Conservation (phyloP, 441 rosid species). For the Bocquillonia castaneifolia region DNA sequence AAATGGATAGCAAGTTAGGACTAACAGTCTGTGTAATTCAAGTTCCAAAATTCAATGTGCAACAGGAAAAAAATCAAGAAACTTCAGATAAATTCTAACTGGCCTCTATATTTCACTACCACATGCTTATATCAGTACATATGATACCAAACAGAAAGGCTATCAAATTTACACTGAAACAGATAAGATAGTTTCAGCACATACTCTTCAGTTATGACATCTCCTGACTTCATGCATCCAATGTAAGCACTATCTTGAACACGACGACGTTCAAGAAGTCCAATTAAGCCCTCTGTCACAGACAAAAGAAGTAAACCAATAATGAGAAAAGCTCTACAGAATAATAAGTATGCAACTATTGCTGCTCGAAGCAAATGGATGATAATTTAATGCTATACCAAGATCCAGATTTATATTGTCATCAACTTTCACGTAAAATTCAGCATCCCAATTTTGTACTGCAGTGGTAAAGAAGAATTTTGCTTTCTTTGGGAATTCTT, state of each 20-base stretch:
- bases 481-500: conserved; percentile 85
- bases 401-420: conserved; percentile 77
- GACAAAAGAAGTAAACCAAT: conserved; percentile 17
- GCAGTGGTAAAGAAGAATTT: conserved; percentile 82
- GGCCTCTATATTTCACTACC: not conserved
- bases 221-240: conserved; percentile 99
- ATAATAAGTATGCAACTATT: conserved; percentile 14
- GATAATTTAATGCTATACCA: conserved; percentile 41
- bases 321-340: conserved; percentile 1
- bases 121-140: not conserved
- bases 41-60: not conserved
- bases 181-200: conserved; percentile 27
- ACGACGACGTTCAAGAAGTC: conserved; percentile 62
- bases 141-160: conserved; percentile 14
- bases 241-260: conserved; percentile 74
- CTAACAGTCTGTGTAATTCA: not conserved
- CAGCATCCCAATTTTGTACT: conserved; percentile 92
- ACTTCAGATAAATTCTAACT: not conserved
- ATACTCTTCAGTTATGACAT: conserved; percentile 69
- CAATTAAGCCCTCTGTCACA: conserved; percentile 67
- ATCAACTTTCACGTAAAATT: conserved; percentile 83
- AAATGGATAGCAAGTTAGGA: too few relatives aligned
- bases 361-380: conserved; percentile 17
- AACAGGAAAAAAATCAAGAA: not conserved
- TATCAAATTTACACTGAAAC: conserved; percentile 8